Evolutionary conservation across 2,329 filamentous ascomycete species (phyloP), one percentile per base, ranked within the genome.

Genomic region (Plectosphaerella cucumerina): DNA sequence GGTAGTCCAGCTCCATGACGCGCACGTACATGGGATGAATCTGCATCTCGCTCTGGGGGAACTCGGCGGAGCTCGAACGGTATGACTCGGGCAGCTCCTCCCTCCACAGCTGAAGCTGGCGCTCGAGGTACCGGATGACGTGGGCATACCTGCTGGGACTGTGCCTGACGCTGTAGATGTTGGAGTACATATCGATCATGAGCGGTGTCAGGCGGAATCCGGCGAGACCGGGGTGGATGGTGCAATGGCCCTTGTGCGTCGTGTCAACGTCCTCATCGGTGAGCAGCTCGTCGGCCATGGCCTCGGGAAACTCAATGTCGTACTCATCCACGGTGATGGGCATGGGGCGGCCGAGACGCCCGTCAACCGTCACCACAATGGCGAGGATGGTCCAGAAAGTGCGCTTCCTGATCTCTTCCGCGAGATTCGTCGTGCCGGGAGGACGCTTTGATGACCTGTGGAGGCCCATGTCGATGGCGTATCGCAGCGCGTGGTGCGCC

Each of bases 331-430:
- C 71, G 11, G 82, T 80, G 45, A 94, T 78, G 2, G 85, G 82
- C 79, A 94, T 88, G 1, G 90, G 90, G 15, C 85, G 78, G 17
- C 90, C 90, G 34, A 92, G 80, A 52, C 88, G 89, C 18, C 88
- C 88, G 58, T 84, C 84, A 10, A 93, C 72, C n/a, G 81, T 82
- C 10, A 88, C 75, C 53, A 84, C 78, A 14, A 91, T 75, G 5
- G 78, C 74, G 39, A 91, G 69, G 11, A 92, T 75, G 6, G 77
- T 77, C 87, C 89, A 95, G 74, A 90, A 95, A 1, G 85, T 77
- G 15, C 90, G 78, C 69, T 92, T 92, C 21, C 89, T 80, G 67
- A 92, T 65, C 64, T 95, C 89, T 53, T 88, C 81, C 6, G 87
- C 81, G 1, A 91, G 75, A n/a, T 72, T 76, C 1, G 75, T 79